Base-by-base conservation (phyloP, 2,329 filamentous ascomycete genomes). In the Colletotrichum sp. region DNA sequence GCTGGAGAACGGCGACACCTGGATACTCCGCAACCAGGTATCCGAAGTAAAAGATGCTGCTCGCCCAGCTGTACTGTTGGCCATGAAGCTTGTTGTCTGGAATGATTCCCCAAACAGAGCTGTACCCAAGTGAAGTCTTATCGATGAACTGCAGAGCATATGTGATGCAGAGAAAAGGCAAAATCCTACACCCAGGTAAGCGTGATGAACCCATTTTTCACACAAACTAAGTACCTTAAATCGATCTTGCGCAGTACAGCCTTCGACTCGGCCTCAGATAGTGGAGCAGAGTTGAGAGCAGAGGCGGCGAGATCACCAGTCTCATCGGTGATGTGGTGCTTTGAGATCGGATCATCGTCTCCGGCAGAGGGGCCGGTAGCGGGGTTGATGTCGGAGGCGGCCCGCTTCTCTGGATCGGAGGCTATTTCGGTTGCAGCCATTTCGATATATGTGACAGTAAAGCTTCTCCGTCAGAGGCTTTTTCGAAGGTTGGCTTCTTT, bases 31-130 rank as follows among this genome's bases (percentile, higher is more conserved):
- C 82, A 8, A 74, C 72, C 7, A 83, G 79, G 65, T 83, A 82
- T 8, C 82, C 82, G 65, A 83, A 82, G 57, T 83, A 84, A 65
- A 84, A 83, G 57, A 83, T 81, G 67, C 83, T 80, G n/a, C 80
- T 81, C 9, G 79, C 79, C 78, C 81, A 82, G 12, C 81, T 82
- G 66, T 82, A 83, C 67, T 80, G 80, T 27, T 82, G 78, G 15
- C 82, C 81, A 19, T 80, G 75, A 3, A 82, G 81, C 9, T 77
- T 66, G 9, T 83, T 79, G 71, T 84, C 81, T 1, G 78, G 74
- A 28, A 80, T 78, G 28, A 83, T 79, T 22, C 81, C 81, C 59
- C 82, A 83, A 36, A 83, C 80, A 30, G 81, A 81, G 25, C 82
- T 82, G 52, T 82, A 81, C 16, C 81, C 72, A 12, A 76, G 25